These are phyloP conservation scores for Taiozyma sp. DNA, from an alignment of 1,139 yeast genomes.

Conservation along the genomic window DNA sequence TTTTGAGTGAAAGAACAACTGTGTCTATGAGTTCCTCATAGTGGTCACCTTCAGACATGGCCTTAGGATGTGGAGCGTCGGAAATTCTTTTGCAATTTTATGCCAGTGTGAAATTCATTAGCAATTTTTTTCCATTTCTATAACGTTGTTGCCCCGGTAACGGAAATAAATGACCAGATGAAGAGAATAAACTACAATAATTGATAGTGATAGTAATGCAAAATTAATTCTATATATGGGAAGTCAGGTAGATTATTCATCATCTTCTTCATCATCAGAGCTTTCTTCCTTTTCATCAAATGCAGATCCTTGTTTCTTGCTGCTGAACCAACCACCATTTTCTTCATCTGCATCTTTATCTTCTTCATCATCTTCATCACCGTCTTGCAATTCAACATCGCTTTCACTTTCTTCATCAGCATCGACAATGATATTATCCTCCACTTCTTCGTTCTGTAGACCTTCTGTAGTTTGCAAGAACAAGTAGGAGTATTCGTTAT, in stretches of 20 bases:
- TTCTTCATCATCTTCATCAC: constrained; percentile 23
- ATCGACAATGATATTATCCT: constrained; percentile 21
- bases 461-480: constrained; percentile 37
- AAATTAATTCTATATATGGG: neutral
- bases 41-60: neutral
- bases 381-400: constrained; percentile 20
- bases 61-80: neutral
- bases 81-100: neutral
- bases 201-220: neutral
- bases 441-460: constrained; percentile 20
- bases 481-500: constrained; percentile 49
- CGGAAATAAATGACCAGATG: neutral
- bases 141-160: neutral
- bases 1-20: constrained; percentile 1
- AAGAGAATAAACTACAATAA: neutral
- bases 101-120: neutral
- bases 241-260: constrained; percentile 1
- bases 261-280: constrained; percentile 14
- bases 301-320: constrained; percentile 13
- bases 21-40: neutral
- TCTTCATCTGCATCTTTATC: constrained; percentile 22
- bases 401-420: constrained; percentile 27
- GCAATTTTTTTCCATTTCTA: neutral
- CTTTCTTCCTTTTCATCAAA: constrained; percentile 12
- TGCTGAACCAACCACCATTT: constrained; percentile 25